Evolutionary conservation across 345 rosid genomes (phyloP), one percentile per base, ranked within the genome.

Genomic region (Lepidium aucheri): DNA sequence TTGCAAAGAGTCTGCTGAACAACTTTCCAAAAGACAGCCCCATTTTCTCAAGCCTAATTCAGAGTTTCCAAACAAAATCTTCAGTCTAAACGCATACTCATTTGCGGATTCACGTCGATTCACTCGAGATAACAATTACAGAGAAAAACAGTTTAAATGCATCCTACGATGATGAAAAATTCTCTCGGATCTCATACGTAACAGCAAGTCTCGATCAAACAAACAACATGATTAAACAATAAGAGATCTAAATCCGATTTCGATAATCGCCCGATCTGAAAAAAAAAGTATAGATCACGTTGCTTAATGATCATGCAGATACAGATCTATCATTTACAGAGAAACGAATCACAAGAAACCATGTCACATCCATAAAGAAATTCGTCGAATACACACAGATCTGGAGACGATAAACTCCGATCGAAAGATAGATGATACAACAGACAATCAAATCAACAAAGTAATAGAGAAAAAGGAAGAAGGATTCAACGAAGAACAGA

Each of bases 1-100:
- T 20, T 20, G 87, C 85, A 67, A 83, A 86, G 3, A 86, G 77
- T 39, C 80, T 81, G 65, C 86, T 86, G 68, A 86, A 86, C 68
- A 83, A 42, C 76, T 86, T 86, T 14, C 86, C 79, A 17, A 86
- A 81, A 4, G 91, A 83, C 74, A 83, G 64, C 38, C 91, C 91
- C 91, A 86, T 86, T 53, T 65, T 24, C 6, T 68, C 44, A 73
- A 5, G 72, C 50, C 65, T 63, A 45, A 66, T 60, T 39, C 55
- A 35, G 40, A 45, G 50, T 30, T 22, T 26, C 44, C 32, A 50
- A 41, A 20, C 7, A 44, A 24, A 44, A 44, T 43, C 16, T 4
- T 17, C 32, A 40, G 13, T 43, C 18, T 22, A 60, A 38, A 59
- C 9, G 10, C 60, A 54, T 53, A 10, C 59, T 30, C 51, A 60